phyloP scores from a whole-genome alignment of 1,139 yeast species.

The Geotrichum phurueaensis region DNA sequence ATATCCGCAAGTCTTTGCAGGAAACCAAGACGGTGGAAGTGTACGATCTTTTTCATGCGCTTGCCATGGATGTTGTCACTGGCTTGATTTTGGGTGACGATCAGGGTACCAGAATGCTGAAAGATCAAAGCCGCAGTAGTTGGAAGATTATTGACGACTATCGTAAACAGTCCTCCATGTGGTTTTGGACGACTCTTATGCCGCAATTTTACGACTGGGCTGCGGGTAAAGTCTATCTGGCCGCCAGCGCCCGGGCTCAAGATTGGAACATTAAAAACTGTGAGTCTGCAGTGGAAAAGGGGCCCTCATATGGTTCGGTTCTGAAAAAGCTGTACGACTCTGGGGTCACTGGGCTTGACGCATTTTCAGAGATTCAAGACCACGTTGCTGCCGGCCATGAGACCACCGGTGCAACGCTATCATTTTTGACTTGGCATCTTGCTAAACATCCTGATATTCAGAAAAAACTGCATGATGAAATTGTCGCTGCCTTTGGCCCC shows the following conservation, averaged over 20 bases:
- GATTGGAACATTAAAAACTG: constrained; percentile 50
- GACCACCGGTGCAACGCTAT: constrained; percentile 63
- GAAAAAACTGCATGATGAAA: constrained; percentile 41
- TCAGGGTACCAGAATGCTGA: constrained; percentile 39
- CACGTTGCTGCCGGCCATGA: constrained; percentile 69
- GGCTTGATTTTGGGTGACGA: constrained; percentile 54
- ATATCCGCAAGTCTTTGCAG: constrained; percentile 21
- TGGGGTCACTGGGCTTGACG: constrained; percentile 31
- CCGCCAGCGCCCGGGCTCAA: constrained; percentile 41
- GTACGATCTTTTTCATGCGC: constrained; percentile 55
- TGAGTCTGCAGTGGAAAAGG: constrained; percentile 15
- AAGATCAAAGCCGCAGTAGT: constrained; percentile 34
- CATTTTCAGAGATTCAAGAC: constrained; percentile 46
- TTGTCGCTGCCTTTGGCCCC: constrained; percentile 28
- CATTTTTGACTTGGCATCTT: constrained; percentile 55
- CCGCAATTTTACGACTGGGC: constrained; percentile 51
- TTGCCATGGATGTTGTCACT: constrained; percentile 68
- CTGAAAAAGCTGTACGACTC: constrained; percentile 37
- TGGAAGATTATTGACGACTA: constrained; percentile 35
- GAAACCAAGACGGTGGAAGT: constrained; percentile 42
- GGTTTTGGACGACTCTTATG: constrained; percentile 62
- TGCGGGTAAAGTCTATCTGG: constrained; percentile 40
- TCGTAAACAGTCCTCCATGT: constrained; percentile 54
- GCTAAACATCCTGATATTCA: constrained; percentile 49
- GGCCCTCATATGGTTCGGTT: constrained; percentile 29